A percentile compares a stretch with the other conserved stretches of the same genome.
Evolutionary conservation across 768 basidiomycete species (phyloP).

Genomic region (Astraeus odoratus): DNA sequence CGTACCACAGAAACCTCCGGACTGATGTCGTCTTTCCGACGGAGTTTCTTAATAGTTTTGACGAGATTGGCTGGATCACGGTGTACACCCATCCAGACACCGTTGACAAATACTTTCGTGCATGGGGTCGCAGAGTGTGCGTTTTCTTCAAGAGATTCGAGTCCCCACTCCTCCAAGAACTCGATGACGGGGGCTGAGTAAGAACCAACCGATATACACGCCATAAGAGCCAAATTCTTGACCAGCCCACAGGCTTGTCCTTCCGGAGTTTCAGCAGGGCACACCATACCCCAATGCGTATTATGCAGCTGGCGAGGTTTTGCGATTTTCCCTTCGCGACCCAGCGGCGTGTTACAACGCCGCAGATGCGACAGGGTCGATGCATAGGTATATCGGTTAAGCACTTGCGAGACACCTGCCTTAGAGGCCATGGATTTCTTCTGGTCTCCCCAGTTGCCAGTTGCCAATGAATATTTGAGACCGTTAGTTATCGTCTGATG

Average conservation of each 20-base stretch:
- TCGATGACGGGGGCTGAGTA: slow-evolving; percentile 95
- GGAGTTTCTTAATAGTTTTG: slow-evolving; percentile 85
- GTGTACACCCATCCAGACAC: slow-evolving; percentile 99
- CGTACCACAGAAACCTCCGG: slow-evolving; percentile 96
- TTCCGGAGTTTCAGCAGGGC: slow-evolving; percentile 98
- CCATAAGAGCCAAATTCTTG: slow-evolving; percentile 96
- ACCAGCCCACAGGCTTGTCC: slow-evolving; percentile 99
- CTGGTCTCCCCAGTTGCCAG: slow-evolving; percentile 99
- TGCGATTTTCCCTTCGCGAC: slow-evolving; percentile 97
- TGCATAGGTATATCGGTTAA: slow-evolving; percentile 98
- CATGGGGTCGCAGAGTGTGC: slow-evolving; percentile 74
- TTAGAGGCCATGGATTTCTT: slow-evolving; percentile 98
- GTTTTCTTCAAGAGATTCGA: slow-evolving; percentile 93
- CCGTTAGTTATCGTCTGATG: slow-evolving; percentile 98
- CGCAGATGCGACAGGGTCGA: slow-evolving; percentile 97
- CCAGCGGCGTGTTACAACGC: slow-evolving; percentile 95
- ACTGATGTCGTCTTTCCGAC: slow-evolving; percentile 91
- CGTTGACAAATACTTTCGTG: slow-evolving; percentile 98
- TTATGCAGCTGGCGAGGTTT: slow-evolving; percentile 99
- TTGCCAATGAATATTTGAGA: slow-evolving; percentile 94
- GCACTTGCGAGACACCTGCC: slow-evolving; percentile 96
- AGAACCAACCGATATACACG: slow-evolving; percentile 96
- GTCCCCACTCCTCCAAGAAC: slow-evolving; percentile 97
- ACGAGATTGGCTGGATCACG: slow-evolving; percentile 90
- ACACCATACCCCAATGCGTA: slow-evolving; percentile 99